A percentile compares a stretch with the other conserved stretches of the same genome.
Conservation (phyloP, 2,329 filamentous ascomycete species). For the Colletotrichum graminicola region DNA sequence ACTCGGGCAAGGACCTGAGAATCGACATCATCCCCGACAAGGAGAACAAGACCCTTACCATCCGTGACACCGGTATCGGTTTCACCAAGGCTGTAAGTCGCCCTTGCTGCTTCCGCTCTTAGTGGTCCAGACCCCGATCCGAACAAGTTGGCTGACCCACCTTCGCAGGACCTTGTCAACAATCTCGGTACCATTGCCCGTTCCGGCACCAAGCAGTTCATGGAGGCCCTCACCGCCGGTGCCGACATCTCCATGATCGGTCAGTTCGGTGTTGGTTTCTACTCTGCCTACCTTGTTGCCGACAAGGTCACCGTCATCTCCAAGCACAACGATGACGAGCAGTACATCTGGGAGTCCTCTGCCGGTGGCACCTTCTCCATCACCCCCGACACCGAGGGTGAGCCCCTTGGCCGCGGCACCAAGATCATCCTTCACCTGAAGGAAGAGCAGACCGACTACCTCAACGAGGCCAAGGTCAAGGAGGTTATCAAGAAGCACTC, state of each 20-base stretch:
- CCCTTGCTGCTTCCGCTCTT: not conserved
- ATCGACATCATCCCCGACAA: constrained; percentile 99
- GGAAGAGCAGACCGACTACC: constrained; percentile 98
- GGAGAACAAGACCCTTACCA: constrained; percentile 96
- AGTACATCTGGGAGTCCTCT: constrained; percentile 99
- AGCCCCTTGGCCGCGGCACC: constrained; percentile 92
- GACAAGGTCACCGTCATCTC: constrained; percentile 96
- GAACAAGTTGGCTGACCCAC: constrained; percentile 50
- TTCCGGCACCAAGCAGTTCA: constrained; percentile 99
- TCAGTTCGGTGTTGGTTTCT: constrained; percentile 99
- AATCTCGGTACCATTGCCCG: constrained; percentile 99
- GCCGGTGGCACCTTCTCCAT: constrained; percentile 98
- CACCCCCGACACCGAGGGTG: constrained; percentile 87
- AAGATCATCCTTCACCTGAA: constrained; percentile 99
- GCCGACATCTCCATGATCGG: constrained; percentile 99
- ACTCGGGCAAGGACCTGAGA: constrained; percentile 96
- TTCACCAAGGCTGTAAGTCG: constrained; percentile 98
- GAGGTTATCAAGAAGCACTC: constrained; percentile 99
- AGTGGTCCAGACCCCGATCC: too few relatives aligned
- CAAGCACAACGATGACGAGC: constrained; percentile 99
- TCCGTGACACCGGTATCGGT: constrained; percentile 98
- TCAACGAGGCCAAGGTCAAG: constrained; percentile 99
- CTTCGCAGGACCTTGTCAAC: constrained; percentile 92
- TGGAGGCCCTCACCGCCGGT: constrained; percentile 98
- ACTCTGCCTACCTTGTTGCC: constrained; percentile 99